These are phyloP conservation scores for Pyrenophora tritici-repentis DNA, from an alignment of 2,329 filamentous ascomycete genomes.

Conservation along the genomic window DNA sequence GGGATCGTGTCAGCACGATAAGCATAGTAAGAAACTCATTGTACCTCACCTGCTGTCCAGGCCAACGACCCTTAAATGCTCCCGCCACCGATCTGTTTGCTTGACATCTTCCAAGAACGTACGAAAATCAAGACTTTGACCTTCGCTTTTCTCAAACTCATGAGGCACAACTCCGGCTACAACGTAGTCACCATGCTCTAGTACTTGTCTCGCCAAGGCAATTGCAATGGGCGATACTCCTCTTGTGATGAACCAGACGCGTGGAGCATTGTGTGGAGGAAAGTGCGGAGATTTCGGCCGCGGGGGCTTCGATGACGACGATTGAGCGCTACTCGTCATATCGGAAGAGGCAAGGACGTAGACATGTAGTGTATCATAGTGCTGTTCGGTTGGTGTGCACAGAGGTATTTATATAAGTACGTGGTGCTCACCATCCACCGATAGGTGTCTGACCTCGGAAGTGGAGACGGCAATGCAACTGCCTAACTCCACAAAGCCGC, in stretches of 20 bases:
- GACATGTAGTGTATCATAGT: background rate
- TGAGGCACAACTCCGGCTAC: conserved; percentile 79
- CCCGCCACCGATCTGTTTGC: conserved; percentile 77
- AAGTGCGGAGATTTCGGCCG: conserved; percentile 56
- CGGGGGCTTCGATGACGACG: conserved; percentile 38
- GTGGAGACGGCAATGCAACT: conserved; percentile 19
- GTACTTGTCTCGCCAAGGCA: conserved; percentile 76
- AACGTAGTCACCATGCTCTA: conserved; percentile 90
- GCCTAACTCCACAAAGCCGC: conserved; percentile 14
- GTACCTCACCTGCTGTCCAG: conserved; percentile 58
- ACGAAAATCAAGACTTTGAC: conserved; percentile 76
- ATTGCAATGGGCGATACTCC: conserved; percentile 84
- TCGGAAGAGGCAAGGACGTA: background rate
- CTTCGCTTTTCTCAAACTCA: conserved; percentile 73
- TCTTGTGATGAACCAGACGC: conserved; percentile 91
- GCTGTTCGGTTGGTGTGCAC: background rate
- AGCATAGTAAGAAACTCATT: conserved; percentile 13
- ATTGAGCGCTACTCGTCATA: conserved; percentile 21
- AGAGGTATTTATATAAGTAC: background rate
- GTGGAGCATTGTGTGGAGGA: conserved; percentile 67
- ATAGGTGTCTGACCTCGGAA: conserved; percentile 8
- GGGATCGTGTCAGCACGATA: background rate
- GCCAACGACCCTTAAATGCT: conserved; percentile 69
- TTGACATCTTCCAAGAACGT: conserved; percentile 73
- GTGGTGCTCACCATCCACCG: background rate